phyloP scores from a whole-genome alignment of 768 basidiomycete species.

The Exsudoporus frostii region DNA sequence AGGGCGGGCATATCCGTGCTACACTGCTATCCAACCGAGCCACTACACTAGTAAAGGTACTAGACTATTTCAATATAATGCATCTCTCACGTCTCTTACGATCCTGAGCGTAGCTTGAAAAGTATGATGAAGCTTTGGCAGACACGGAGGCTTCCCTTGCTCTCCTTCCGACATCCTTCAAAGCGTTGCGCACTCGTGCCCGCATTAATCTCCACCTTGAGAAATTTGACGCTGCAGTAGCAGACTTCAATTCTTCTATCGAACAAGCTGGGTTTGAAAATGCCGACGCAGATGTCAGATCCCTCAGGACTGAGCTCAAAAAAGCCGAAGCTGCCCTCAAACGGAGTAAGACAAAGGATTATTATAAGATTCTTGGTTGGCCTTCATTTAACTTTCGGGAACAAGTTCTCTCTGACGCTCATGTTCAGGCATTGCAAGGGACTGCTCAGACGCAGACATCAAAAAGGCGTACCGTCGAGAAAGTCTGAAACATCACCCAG shows the following conservation, averaged over 20 bases:
- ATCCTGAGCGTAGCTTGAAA: slow-evolving; percentile 47
- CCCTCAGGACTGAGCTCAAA: slow-evolving; percentile 63
- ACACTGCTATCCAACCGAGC: slow-evolving; percentile 82
- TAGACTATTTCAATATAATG: not conserved
- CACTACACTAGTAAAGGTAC: slow-evolving; percentile 73
- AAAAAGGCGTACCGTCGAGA: slow-evolving; percentile 91
- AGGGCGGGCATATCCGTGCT: slow-evolving; percentile 78
- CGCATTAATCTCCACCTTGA: slow-evolving; percentile 75
- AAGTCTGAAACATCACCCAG: slow-evolving; percentile 81
- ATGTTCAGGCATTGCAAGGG: slow-evolving; percentile 40
- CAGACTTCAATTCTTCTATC: slow-evolving; percentile 78
- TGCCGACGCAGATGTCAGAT: slow-evolving; percentile 58
- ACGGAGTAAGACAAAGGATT: slow-evolving; percentile 87
- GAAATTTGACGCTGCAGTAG: slow-evolving; percentile 65
- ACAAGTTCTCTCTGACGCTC: not conserved
- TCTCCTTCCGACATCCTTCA: slow-evolving; percentile 68
- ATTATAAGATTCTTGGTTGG: slow-evolving; percentile 71
- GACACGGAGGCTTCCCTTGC: slow-evolving; percentile 69
- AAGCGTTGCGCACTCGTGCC: slow-evolving; percentile 83
- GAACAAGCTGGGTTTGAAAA: slow-evolving; percentile 67
- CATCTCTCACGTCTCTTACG: not conserved
- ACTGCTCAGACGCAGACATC: slow-evolving; percentile 68
- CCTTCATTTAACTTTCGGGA: not conserved
- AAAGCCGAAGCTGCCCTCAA: slow-evolving; percentile 82
- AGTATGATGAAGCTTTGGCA: slow-evolving; percentile 62